A percentile compares a stretch with the other conserved stretches of the same genome.
phyloP scores from a whole-genome alignment of 2,329 filamentous ascomycete genomes.

The Rhynchosporium secalis region DNA sequence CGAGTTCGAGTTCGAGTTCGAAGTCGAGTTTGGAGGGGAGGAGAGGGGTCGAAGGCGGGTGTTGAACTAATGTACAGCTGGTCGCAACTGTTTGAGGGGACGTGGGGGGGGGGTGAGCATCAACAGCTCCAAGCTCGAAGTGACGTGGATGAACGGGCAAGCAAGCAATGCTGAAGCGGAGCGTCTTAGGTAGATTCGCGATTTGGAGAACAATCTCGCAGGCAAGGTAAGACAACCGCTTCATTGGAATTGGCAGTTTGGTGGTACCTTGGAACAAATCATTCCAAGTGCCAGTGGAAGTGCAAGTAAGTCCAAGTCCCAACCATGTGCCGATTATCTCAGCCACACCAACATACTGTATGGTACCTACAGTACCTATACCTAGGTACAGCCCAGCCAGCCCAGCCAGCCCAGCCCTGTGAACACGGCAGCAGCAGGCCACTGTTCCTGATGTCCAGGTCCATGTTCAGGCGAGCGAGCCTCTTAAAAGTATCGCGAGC shows the following conservation, averaged over 20 bases:
- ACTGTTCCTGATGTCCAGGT: too few relatives aligned
- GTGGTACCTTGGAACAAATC: neutral
- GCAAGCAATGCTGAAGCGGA: neutral
- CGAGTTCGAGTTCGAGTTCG: too few relatives aligned
- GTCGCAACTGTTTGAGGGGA: neutral
- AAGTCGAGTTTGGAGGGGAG: too few relatives aligned
- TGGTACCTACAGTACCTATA: too few relatives aligned
- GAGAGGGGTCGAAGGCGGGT: neutral
- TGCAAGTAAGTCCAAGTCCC: neutral
- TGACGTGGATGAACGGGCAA: neutral
- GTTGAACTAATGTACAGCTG: neutral
- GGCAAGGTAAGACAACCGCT: neutral
- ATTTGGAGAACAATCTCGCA: too few relatives aligned
- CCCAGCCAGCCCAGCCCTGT: neutral
- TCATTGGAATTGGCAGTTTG: neutral
- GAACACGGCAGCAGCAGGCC: slow-evolving; percentile 1
- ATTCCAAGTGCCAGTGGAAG: neutral
- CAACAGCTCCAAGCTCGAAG: neutral
- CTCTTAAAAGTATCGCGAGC: too few relatives aligned
- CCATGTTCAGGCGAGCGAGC: too few relatives aligned
- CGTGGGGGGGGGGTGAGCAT: neutral
- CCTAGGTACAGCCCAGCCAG: neutral
- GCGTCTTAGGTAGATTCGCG: too few relatives aligned
- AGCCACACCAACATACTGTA: too few relatives aligned
- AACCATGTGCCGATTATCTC: neutral